Evolutionary conservation across 495 filamentous ascomycete genomes (phyloP).

Genomic region (Daldinia decipiens): DNA sequence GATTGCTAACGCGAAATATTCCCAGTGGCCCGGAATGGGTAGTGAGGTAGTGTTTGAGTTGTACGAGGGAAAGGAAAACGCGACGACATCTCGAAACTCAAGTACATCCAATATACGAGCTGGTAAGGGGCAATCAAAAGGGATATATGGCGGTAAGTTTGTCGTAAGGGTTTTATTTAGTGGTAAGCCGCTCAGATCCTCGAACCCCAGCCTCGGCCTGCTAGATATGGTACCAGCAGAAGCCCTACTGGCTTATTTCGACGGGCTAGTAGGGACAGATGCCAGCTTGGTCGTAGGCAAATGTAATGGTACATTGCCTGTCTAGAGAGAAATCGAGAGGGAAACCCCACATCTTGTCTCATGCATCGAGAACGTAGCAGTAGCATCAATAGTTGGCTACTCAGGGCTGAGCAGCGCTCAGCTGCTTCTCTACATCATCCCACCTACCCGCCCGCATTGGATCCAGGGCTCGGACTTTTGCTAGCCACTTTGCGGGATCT

Average conservation of each 20-base stretch:
- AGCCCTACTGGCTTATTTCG: slow-evolving; percentile 69
- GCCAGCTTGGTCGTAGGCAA: slow-evolving; percentile 57
- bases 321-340: slow-evolving; percentile 16
- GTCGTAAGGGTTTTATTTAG: slow-evolving; percentile 71
- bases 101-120: not conserved
- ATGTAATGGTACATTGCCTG: slow-evolving; percentile 42
- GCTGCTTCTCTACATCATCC: slow-evolving; percentile 67
- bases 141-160: slow-evolving; percentile 30
- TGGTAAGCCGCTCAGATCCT: slow-evolving; percentile 67
- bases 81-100: not conserved
- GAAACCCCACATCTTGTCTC: not conserved
- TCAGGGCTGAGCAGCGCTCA: slow-evolving; percentile 36
- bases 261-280: slow-evolving; percentile 66
- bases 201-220: slow-evolving; percentile 65
- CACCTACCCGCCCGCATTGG: slow-evolving; percentile 75
- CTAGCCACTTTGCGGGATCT: slow-evolving; percentile 69
- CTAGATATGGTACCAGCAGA: slow-evolving; percentile 72
- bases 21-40: slow-evolving; percentile 75
- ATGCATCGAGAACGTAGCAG: not conserved
- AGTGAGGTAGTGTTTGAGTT: slow-evolving; percentile 75
- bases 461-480: slow-evolving; percentile 71
- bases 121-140: slow-evolving; percentile 50
- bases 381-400: slow-evolving; percentile 7
- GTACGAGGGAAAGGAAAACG: slow-evolving; percentile 51
- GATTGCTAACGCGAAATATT: slow-evolving; percentile 12